Evolutionary conservation across 208 protist genomes (phyloP).

Genomic region (Histomonas meleagridis): DNA sequence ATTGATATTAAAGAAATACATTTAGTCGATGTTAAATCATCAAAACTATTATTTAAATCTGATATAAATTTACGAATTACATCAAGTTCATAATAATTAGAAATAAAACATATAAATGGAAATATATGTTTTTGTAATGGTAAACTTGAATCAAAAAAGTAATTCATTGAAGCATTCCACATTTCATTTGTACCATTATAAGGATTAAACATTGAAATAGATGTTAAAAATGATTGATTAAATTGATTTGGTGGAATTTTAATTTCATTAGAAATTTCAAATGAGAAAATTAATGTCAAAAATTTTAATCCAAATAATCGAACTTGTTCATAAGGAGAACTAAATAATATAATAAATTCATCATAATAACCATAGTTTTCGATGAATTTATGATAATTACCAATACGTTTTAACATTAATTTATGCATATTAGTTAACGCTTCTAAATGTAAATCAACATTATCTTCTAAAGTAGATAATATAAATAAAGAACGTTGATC

Average conservation of each 20-base stretch:
- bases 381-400: background rate
- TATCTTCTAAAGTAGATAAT: background rate
- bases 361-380: background rate
- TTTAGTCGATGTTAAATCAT: background rate
- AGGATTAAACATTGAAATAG: constrained; percentile 18
- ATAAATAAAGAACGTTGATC: background rate
- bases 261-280: background rate
- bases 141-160: background rate
- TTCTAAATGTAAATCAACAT: background rate
- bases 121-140: background rate
- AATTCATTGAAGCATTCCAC: background rate
- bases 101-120: background rate
- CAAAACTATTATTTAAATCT: background rate
- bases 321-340: background rate
- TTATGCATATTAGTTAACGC: background rate
- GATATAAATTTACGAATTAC: background rate
- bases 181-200: background rate
- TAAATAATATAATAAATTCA: background rate
- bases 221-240: background rate
- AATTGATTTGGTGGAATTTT: background rate
- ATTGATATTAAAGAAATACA: background rate
- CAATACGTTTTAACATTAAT: background rate
- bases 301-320: background rate
- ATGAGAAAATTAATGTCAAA: background rate
- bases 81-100: background rate